Base-by-base conservation (phyloP, 441 rosid genomes). In the Eutrema salsugineum region DNA sequence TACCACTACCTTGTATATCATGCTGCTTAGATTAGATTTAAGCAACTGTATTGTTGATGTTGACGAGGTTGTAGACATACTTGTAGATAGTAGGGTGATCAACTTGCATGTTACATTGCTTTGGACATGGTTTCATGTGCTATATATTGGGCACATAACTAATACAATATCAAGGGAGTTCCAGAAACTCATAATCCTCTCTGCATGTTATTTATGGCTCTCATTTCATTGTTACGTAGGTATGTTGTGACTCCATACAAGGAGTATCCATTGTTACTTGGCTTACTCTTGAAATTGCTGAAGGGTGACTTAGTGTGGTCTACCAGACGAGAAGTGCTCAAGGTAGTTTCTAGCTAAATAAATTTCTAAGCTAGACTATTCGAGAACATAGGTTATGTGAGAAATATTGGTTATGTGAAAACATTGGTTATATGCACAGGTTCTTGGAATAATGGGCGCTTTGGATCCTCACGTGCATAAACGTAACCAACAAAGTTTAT, bases 401-500 rank as follows among this genome's bases (percentile, higher is more conserved):
- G 68, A 77, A 47, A 12, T 61, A 50, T 55, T 44, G 64, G 77
- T 65, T 63, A 71, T 59, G 61, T 67, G 66, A 70, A 77, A 47
- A 12, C 63, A 50, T 55, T 44, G 64, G 77, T 65, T 63, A 71
- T 59, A 63, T 67, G 66, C 19, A 27, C 85, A 96, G 99, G 99
- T 96, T 59, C 97, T 96, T 68, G 99, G 99, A 67, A 96, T 96
- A 70, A 91, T 96, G 94, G 99, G 98, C 71, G 99, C 99, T 79
- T 79, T 96, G 80, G 98, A 96, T 88, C 99, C 99, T 48, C 98
- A 91, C 85, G 87, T 77, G 17, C 96, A 94, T 79, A 96, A 96
- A 82, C 83, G 88, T 76, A 96, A 94, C 84, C 99, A 96, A 71
- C 96, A 83, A 73, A 83, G 79, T 55, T 66, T 87, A 72, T 85